phyloP scores from a whole-genome alignment of 805 yeast genomes.

The Monosporozyma servazzii region DNA sequence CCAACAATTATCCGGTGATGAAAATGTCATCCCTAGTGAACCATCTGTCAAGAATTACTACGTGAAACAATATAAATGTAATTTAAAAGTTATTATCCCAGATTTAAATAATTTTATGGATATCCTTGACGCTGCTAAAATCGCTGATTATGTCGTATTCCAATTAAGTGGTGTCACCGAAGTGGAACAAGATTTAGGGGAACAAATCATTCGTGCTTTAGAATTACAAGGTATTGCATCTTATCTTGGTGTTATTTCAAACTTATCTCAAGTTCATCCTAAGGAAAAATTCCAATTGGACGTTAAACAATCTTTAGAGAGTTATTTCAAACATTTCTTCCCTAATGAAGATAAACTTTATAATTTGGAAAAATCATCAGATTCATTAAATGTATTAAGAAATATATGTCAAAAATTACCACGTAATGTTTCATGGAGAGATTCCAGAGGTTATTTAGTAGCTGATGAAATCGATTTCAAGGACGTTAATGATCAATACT shows the following conservation, averaged over 20 bases:
- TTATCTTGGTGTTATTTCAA: constrained; percentile 69
- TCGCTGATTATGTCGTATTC: constrained; percentile 82
- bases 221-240: constrained; percentile 89
- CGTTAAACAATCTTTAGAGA: constrained; percentile 51
- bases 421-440: constrained; percentile 82
- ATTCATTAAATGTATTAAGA: constrained; percentile 65
- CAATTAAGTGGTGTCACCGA: constrained; percentile 84
- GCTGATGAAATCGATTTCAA: constrained; percentile 48
- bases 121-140: constrained; percentile 76
- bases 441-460: constrained; percentile 77
- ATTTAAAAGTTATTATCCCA: constrained; percentile 63
- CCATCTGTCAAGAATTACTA: constrained; percentile 38
- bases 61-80: constrained; percentile 63
- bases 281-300: constrained; percentile 72
- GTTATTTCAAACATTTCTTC: constrained; percentile 66
- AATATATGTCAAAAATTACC: constrained; percentile 80
- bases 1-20: constrained; percentile 23
- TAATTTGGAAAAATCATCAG: constrained; percentile 58
- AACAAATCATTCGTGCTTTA: constrained; percentile 78
- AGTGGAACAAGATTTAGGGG: constrained; percentile 73
- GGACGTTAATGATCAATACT: constrained; percentile 22
- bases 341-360: constrained; percentile 73
- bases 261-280: constrained; percentile 55
- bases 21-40: constrained; percentile 24
- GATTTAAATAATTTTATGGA: constrained; percentile 56